These are phyloP conservation scores for Xylaria sp. DNA, from an alignment of 495 filamentous ascomycete genomes.

Conservation along the genomic window DNA sequence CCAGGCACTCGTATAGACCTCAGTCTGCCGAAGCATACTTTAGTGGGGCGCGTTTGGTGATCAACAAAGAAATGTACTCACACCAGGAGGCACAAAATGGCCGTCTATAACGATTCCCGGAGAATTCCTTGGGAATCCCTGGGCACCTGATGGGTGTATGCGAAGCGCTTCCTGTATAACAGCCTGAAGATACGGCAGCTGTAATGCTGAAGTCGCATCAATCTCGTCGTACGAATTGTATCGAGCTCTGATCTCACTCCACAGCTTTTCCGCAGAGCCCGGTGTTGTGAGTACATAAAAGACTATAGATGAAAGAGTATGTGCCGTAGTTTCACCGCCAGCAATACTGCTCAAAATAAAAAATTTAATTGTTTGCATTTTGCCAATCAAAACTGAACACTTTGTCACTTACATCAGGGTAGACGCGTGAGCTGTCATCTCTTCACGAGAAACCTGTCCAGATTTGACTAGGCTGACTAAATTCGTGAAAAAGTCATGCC, in stretches of 20 bases:
- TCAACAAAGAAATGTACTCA: too few species aligned
- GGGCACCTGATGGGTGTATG: slow-evolving; percentile 39
- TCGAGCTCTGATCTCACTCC: slow-evolving; percentile 47
- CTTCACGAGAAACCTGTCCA: slow-evolving; percentile 17
- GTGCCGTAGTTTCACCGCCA: slow-evolving; percentile 58
- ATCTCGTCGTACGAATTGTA: slow-evolving; percentile 48
- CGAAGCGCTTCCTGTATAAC: slow-evolving; percentile 55
- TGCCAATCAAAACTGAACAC: too few species aligned
- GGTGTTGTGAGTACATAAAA: slow-evolving; percentile 48
- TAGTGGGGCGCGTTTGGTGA: too few species aligned
- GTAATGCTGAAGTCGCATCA: slow-evolving; percentile 29
- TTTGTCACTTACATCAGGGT: slow-evolving; percentile 29
- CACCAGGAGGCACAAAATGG: slow-evolving; percentile 42
- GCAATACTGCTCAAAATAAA: too few species aligned
- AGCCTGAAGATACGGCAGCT: slow-evolving; percentile 49
- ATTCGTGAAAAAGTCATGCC: slow-evolving; percentile 26
- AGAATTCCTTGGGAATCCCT: slow-evolving; percentile 39
- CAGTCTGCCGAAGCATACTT: too few species aligned
- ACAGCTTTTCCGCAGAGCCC: slow-evolving; percentile 37
- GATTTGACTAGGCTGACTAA: slow-evolving; percentile 24
- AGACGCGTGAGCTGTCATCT: slow-evolving; percentile 26
- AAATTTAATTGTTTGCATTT: too few species aligned
- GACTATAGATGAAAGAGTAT: slow-evolving; percentile 45
- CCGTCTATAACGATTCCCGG: slow-evolving; percentile 43
- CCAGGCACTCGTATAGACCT: slow-evolving; percentile 46